phyloP scores from a whole-genome alignment of 2,329 filamentous ascomycete species.

The Fusarium brevicatenulatum region DNA sequence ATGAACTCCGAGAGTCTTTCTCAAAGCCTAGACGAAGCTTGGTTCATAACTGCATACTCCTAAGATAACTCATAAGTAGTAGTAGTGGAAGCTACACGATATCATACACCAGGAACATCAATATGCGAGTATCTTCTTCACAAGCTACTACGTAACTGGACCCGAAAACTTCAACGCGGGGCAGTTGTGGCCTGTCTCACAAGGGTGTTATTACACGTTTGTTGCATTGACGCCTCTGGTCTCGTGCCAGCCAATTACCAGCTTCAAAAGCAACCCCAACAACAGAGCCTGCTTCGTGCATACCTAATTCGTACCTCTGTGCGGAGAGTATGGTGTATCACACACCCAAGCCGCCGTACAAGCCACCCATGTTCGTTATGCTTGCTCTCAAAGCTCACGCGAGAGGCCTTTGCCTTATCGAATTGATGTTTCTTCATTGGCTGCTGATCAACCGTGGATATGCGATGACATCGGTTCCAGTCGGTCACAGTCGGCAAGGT shows the following conservation, averaged over 20 bases:
- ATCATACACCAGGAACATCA: background rate
- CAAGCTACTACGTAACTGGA: background rate
- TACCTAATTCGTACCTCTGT: background rate
- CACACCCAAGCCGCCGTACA: background rate
- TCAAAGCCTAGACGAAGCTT: background rate
- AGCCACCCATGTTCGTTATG: no score
- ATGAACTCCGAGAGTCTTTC: background rate
- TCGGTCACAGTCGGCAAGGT: background rate
- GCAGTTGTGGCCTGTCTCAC: background rate
- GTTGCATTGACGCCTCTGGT: background rate
- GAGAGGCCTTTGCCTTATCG: background rate
- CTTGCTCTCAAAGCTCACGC: background rate
- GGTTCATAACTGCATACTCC: background rate
- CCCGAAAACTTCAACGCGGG: background rate
- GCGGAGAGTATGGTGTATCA: background rate
- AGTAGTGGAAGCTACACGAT: background rate
- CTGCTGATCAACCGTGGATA: background rate
- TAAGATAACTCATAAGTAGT: background rate
- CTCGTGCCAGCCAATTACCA: background rate
- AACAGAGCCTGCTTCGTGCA: background rate
- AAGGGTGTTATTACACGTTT: background rate
- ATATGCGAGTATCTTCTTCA: background rate
- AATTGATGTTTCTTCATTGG: background rate
- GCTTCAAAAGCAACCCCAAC: background rate
- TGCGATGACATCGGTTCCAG: background rate